Evolutionary conservation across 768 basidiomycete species (phyloP).

Genomic region (Cytidiella melzeri): DNA sequence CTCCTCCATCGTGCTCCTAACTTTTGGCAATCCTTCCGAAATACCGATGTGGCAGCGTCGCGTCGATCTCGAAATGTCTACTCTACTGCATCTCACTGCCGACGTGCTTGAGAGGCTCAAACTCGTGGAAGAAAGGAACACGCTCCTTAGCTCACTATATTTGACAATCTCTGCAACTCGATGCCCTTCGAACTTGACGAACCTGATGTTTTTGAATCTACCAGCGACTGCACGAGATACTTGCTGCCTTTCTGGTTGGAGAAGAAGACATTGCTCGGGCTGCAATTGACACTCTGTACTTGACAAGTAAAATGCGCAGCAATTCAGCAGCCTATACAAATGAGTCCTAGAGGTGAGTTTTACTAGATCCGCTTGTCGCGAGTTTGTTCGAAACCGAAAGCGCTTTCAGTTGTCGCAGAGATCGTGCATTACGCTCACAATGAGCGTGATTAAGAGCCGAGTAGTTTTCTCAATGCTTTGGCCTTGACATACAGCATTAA

Average conservation of each 20-base stretch:
- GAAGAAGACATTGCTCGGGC: background rate
- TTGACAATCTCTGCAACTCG: slow-evolving; percentile 9
- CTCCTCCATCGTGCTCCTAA: slow-evolving; percentile 10
- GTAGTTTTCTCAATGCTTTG: slow-evolving; percentile 6
- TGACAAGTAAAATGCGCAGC: background rate
- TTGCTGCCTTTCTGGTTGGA: background rate
- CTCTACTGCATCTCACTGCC: slow-evolving; percentile 9
- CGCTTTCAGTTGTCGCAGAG: slow-evolving; percentile 1
- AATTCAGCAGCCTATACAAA: background rate
- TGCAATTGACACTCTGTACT: slow-evolving; percentile 5
- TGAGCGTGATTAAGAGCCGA: background rate
- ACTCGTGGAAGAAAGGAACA: background rate
- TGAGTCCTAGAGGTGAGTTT: slow-evolving; percentile 7
- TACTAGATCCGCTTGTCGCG: no score
- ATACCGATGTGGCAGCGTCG: slow-evolving; percentile 11
- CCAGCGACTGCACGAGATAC: slow-evolving; percentile 2
- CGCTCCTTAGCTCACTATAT: background rate
- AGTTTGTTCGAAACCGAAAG: background rate
- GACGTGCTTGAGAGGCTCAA: slow-evolving; percentile 10
- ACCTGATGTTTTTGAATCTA: slow-evolving; percentile 6
- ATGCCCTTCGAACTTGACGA: slow-evolving; percentile 14
- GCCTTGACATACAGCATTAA: slow-evolving; percentile 1
- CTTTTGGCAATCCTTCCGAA: background rate
- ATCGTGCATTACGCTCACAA: background rate
- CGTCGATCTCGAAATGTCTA: slow-evolving; percentile 5